Evolutionary conservation across 257 asterid species (phyloP).

Genomic region (Thymus quinquecostatus): DNA sequence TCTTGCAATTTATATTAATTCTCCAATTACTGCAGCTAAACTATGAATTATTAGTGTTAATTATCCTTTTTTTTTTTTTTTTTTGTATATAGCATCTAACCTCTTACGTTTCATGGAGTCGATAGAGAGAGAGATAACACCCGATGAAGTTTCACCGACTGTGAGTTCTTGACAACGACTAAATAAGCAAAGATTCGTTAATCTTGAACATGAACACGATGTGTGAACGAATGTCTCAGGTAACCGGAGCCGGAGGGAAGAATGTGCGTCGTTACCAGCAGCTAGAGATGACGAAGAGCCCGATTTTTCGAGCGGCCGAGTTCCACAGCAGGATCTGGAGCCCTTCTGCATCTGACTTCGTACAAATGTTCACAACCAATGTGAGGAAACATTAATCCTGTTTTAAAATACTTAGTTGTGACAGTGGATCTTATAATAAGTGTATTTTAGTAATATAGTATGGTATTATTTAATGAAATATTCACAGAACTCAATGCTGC

Average conservation of each 20-base stretch:
- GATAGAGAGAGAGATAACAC: constrained; percentile 25
- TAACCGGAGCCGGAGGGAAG: constrained; percentile 28
- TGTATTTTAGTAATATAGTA: not conserved
- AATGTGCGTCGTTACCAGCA: constrained; percentile 35
- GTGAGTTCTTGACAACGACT: constrained; percentile 30
- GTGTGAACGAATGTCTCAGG: constrained; percentile 31
- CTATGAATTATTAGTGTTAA: not conserved
- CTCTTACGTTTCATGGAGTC: constrained; percentile 23
- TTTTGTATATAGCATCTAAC: not conserved
- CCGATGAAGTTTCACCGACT: constrained; percentile 32
- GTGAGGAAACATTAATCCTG: constrained; percentile 38
- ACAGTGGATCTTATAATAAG: too few species aligned
- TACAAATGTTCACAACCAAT: constrained; percentile 49
- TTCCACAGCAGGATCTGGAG: constrained; percentile 61
- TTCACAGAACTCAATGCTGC: constrained; percentile 34
- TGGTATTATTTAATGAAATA: not conserved
- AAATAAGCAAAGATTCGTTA: too few species aligned
- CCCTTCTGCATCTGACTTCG: constrained; percentile 54
- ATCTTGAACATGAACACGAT: not conserved
- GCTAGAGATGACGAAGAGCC: constrained; percentile 44
- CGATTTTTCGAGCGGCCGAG: constrained; percentile 49
- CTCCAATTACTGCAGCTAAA: not conserved
- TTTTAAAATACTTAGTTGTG: not conserved
- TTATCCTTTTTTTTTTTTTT: not conserved
- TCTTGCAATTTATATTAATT: constrained; percentile 12